A percentile compares a stretch with the other conserved stretches of the same genome.
Conservation (phyloP, 2,329 filamentous ascomycete species). For the Penicillium sp. region DNA sequence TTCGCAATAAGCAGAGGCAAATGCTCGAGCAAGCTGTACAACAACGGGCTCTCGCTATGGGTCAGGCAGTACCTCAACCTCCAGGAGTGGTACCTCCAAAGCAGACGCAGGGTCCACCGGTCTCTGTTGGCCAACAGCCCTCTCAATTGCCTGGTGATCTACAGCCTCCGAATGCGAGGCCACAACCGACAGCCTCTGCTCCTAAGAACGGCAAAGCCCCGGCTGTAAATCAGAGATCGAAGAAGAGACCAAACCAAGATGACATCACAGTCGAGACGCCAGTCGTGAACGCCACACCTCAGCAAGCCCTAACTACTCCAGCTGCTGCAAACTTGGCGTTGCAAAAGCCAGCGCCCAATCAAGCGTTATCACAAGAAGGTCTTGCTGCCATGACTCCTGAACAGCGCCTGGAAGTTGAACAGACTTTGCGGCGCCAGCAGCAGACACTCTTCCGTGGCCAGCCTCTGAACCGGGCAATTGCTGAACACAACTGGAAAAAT, state of each 20-base stretch:
- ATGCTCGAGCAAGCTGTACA: conserved; percentile 38
- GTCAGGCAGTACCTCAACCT: conserved; percentile 32
- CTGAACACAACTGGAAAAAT: conserved; percentile 44
- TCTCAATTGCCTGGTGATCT: conserved; percentile 31
- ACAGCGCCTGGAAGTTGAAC: conserved; percentile 46
- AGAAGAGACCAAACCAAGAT: conserved; percentile 52
- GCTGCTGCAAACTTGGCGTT: conserved; percentile 28
- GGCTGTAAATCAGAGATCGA: conserved; percentile 39
- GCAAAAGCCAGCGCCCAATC: conserved; percentile 18
- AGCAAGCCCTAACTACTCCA: conserved; percentile 29
- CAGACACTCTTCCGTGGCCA: conserved; percentile 35
- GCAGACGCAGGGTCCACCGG: conserved; percentile 32
- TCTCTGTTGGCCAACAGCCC: conserved; percentile 28
- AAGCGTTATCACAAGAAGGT: conserved; percentile 41
- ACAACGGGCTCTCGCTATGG: conserved; percentile 32
- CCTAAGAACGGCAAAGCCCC: conserved; percentile 35
- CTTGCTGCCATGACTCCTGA: conserved; percentile 46
- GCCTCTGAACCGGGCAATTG: conserved; percentile 36
- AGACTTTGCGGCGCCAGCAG: conserved; percentile 42
- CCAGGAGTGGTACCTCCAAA: conserved; percentile 26
- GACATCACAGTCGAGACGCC: conserved; percentile 52
- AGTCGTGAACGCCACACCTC: conserved; percentile 43
- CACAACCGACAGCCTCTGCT: conserved; percentile 31
- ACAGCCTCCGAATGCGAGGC: conserved; percentile 35
- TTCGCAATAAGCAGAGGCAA: conserved; percentile 44